Conservation (phyloP, 352 stramenopile genomes). For the Plasmopara muralis region DNA sequence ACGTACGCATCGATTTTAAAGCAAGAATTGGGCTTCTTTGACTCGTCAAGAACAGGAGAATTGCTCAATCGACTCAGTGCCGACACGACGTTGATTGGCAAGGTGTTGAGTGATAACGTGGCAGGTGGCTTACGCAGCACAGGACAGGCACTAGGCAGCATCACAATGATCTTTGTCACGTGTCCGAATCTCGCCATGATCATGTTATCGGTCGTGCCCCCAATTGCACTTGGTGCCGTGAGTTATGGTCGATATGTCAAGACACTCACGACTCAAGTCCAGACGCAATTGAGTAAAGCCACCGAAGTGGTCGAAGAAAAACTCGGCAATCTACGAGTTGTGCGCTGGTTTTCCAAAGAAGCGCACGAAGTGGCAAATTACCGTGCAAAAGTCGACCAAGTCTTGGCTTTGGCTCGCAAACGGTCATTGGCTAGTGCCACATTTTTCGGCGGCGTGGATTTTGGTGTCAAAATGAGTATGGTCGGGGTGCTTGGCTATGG, state of each 20-base stretch:
- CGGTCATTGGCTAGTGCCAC: conserved; percentile 70
- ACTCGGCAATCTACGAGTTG: conserved; percentile 88
- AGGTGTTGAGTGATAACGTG: conserved; percentile 90
- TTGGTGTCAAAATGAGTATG: conserved; percentile 85
- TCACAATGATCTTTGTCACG: conserved; percentile 89
- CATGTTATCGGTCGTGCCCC: conserved; percentile 88
- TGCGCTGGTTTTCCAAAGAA: conserved; percentile 88
- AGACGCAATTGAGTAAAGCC: conserved; percentile 87
- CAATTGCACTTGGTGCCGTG: conserved; percentile 81
- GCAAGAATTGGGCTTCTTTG: conserved; percentile 91
- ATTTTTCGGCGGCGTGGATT: conserved; percentile 82
- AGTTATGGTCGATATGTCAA: conserved; percentile 87
- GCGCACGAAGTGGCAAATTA: conserved; percentile 56
- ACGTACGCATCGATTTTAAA: conserved; percentile 73
- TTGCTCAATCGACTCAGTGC: conserved; percentile 88
- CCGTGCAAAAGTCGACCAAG: conserved; percentile 49
- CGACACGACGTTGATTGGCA: conserved; percentile 89
- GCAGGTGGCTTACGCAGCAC: conserved; percentile 61
- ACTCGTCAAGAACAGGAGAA: conserved; percentile 84
- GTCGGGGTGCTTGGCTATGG: conserved; percentile 89
- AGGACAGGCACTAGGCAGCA: conserved; percentile 79
- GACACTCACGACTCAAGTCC: conserved; percentile 80
- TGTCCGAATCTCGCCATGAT: conserved; percentile 87
- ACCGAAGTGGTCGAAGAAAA: conserved; percentile 92
- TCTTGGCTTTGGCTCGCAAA: conserved; percentile 56